phyloP scores from a whole-genome alignment of 306 rosid species.

The Medicago lupulina region DNA sequence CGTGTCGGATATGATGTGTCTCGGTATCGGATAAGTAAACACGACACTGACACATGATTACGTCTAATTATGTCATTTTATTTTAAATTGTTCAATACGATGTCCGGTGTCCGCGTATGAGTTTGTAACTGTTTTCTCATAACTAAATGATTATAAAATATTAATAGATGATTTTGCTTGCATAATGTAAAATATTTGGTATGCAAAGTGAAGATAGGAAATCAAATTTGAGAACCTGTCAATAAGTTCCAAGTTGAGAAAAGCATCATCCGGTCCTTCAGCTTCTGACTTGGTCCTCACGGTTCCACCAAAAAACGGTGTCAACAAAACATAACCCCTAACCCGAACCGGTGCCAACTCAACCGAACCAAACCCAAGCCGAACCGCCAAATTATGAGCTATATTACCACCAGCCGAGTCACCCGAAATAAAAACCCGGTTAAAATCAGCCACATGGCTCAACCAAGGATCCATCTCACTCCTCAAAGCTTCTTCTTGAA shows the following conservation, averaged over 20 bases:
- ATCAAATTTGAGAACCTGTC: constrained; percentile 58
- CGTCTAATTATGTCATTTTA: no score
- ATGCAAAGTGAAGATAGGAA: neutral
- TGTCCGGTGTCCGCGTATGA: no score
- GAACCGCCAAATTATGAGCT: constrained; percentile 70
- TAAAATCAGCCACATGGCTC: constrained; percentile 66
- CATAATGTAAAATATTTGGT: neutral
- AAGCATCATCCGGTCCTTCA: constrained; percentile 79
- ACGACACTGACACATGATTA: no score
- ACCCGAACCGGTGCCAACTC: constrained; percentile 61
- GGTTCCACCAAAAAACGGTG: constrained; percentile 84
- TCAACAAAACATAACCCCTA: constrained; percentile 74
- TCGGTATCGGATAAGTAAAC: no score
- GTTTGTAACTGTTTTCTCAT: no score
- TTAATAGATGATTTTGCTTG: no score
- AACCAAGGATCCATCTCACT: constrained; percentile 66
- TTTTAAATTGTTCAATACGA: no score
- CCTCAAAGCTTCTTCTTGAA: constrained; percentile 56
- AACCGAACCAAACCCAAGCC: constrained; percentile 55
- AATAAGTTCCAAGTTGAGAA: constrained; percentile 80
- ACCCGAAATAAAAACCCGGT: constrained; percentile 68
- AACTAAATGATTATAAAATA: no score
- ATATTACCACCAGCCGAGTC: constrained; percentile 92
- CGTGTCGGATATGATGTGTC: no score
- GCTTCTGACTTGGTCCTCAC: constrained; percentile 58